Percentiles rank a stretch among this genome's conserved stretches.
phyloP scores from a whole-genome alignment of 2,329 filamentous ascomycete species.

The Trichoderma citrinoviride region DNA sequence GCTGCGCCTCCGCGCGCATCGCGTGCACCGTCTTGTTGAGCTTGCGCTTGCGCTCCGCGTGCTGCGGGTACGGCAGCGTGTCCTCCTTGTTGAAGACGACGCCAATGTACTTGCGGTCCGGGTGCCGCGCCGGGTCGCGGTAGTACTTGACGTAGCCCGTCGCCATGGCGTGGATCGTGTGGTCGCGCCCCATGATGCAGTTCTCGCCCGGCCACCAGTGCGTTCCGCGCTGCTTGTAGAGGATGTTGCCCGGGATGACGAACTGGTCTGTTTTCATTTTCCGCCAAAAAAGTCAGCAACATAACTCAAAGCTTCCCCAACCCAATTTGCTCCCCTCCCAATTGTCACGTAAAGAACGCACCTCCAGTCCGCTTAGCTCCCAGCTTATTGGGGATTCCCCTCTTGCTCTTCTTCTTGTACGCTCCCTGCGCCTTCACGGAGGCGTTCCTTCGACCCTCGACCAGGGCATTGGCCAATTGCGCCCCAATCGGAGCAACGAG shows the following conservation, averaged over 20 bases:
- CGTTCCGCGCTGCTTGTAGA: constrained; percentile 94
- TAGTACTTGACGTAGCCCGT: constrained; percentile 97
- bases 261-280: constrained; percentile 67
- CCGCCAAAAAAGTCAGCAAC: background rate
- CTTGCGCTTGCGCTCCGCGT: constrained; percentile 70
- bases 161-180: constrained; percentile 86
- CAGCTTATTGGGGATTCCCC: constrained; percentile 72
- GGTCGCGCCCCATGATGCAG: constrained; percentile 89
- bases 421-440: constrained; percentile 64
- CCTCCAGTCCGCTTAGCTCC: constrained; percentile 92
- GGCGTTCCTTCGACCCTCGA: constrained; percentile 53
- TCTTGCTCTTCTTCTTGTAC: constrained; percentile 62
- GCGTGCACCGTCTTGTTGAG: constrained; percentile 67
- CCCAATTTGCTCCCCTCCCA: no score
- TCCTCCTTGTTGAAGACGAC: constrained; percentile 83
- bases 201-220: constrained; percentile 96
- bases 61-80: constrained; percentile 70
- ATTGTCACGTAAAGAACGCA: constrained; percentile 40
- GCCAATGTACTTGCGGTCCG: constrained; percentile 90
- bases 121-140: constrained; percentile 77
- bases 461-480: constrained; percentile 41
- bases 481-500: constrained; percentile 27
- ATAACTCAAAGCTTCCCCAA: no score
- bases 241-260: constrained; percentile 94
- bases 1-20: constrained; percentile 40